These are phyloP conservation scores for Heimioporus sp. DNA, from an alignment of 768 basidiomycete genomes.

Conservation along the genomic window DNA sequence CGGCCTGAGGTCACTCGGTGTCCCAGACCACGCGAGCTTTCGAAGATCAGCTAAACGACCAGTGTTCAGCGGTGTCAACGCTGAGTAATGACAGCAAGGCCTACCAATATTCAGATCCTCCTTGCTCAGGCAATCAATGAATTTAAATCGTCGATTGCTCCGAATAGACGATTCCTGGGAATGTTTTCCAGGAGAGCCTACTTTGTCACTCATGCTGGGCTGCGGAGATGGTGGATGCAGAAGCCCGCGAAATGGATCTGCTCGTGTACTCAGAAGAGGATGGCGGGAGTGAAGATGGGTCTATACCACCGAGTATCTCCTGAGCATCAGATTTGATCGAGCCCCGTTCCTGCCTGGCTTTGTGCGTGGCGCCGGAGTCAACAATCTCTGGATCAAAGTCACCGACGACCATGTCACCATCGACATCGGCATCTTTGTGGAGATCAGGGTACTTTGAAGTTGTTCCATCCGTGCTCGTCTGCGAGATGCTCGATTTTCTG, in stretches of 20 bases:
- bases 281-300: conserved; percentile 12
- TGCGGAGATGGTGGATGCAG: conserved; percentile 30
- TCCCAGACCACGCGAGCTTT: conserved; percentile 93
- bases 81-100: conserved; percentile 22
- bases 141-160: conserved; percentile 76
- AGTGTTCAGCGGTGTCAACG: conserved; percentile 5
- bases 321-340: conserved; percentile 65
- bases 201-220: conserved; percentile 4
- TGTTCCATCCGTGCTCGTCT: conserved; percentile 22
- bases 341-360: conserved; percentile 44
- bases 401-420: conserved; percentile 74
- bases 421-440: conserved; percentile 60
- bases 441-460: conserved; percentile 19
- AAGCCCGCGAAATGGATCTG: conserved; percentile 62
- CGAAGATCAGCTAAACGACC: conserved; percentile 65
- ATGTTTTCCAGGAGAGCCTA: conserved; percentile 46
- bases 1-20: conserved; percentile 83
- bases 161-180: conserved; percentile 75
- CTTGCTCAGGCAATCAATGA: conserved; percentile 71
- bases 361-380: conserved; percentile 33
- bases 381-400: conserved; percentile 65
- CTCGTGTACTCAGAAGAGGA: conserved; percentile 30
- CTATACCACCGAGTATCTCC: conserved; percentile 73
- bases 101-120: conserved; percentile 82
- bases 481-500: conserved; percentile 37